Conservation (phyloP, 2,329 filamentous ascomycete genomes). For the Sphaerulina populicola region DNA sequence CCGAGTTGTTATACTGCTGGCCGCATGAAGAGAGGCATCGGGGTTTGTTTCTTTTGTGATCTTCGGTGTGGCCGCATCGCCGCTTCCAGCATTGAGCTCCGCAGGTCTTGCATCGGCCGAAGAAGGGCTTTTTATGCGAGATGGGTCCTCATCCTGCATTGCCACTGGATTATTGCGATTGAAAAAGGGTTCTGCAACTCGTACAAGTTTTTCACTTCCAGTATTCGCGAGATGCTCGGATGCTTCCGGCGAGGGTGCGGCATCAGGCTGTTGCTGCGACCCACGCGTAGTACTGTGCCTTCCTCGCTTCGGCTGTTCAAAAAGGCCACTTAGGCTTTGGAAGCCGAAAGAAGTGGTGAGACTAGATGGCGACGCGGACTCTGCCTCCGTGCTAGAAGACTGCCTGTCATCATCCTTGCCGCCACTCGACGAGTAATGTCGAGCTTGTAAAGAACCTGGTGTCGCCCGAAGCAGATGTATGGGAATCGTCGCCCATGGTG, state of each 20-base stretch:
- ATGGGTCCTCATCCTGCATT: background rate
- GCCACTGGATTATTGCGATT: background rate
- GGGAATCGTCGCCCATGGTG: constrained; percentile 17
- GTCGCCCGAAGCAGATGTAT: constrained; percentile 13
- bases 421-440: constrained; percentile 20
- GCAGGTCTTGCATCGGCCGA: background rate
- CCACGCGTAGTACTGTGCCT: constrained; percentile 25
- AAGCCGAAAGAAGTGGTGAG: constrained; percentile 23
- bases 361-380: constrained; percentile 3
- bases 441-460: constrained; percentile 5
- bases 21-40: background rate
- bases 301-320: constrained; percentile 18
- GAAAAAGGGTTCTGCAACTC: background rate
- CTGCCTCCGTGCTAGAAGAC: background rate
- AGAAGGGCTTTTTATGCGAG: background rate
- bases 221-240: background rate
- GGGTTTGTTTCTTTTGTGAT: background rate
- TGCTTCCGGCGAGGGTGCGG: background rate
- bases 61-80: background rate
- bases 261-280: background rate
- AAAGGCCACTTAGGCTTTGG: constrained; percentile 27
- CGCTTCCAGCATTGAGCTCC: background rate
- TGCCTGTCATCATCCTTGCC: background rate
- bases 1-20: background rate
- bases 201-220: background rate